Conservation (phyloP, 2,329 filamentous ascomycete species). For the Trichoderma endophyticum region DNA sequence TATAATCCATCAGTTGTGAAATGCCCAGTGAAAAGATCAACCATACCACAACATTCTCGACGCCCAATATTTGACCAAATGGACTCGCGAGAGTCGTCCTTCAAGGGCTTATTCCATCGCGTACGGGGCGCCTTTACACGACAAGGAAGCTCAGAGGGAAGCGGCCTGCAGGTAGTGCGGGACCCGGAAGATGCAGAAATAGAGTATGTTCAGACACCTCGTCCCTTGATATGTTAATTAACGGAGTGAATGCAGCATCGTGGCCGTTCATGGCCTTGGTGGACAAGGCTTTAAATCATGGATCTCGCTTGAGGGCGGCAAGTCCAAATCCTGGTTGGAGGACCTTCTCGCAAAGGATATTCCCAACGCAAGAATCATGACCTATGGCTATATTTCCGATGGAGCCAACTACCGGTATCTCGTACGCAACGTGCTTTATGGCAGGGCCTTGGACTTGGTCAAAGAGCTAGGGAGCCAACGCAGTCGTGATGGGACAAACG, state of each 20-base stretch:
- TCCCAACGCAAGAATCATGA: constrained; percentile 29
- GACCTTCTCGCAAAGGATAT: constrained; percentile 26
- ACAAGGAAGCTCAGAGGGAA: constrained; percentile 19
- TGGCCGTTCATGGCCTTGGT: constrained; percentile 29
- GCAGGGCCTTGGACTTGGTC: constrained; percentile 26
- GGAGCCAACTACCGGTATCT: constrained; percentile 25
- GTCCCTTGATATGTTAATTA: background rate
- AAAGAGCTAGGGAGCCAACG: constrained; percentile 23
- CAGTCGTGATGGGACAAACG: constrained; percentile 21
- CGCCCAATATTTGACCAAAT: constrained; percentile 15
- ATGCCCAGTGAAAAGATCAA: background rate
- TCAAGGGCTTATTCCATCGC: constrained; percentile 26
- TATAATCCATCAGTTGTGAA: background rate
- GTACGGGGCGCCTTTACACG: constrained; percentile 24
- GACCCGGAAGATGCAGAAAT: constrained; percentile 26
- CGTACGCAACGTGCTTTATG: constrained; percentile 26
- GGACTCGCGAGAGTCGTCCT: constrained; percentile 25
- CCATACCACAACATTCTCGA: background rate
- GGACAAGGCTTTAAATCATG: constrained; percentile 28
- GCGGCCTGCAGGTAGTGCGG: constrained; percentile 24
- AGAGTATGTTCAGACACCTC: constrained; percentile 22
- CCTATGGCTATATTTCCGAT: constrained; percentile 26
- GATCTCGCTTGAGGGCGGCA: constrained; percentile 23
- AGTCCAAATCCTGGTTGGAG: constrained; percentile 27
- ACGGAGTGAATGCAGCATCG: constrained; percentile 23